Conservation (phyloP, 768 basidiomycete species). For the Rhodotorula paludigena region DNA sequence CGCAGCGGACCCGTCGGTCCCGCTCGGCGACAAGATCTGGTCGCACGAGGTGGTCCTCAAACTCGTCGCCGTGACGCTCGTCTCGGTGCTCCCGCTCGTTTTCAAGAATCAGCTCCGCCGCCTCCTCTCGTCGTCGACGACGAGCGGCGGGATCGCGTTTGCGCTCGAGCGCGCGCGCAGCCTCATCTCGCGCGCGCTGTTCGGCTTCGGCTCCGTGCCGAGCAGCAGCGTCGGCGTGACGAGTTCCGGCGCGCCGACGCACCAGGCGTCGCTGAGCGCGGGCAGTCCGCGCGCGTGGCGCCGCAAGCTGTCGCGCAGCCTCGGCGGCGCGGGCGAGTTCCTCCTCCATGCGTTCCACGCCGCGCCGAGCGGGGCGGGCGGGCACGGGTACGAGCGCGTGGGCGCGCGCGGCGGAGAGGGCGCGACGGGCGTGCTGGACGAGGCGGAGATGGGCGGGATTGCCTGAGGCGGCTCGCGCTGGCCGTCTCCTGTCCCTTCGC, state of each 20-base stretch:
- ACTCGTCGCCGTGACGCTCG: slow-evolving; percentile 39
- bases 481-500: no score
- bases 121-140: neutral
- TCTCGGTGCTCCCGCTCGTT: slow-evolving; percentile 39
- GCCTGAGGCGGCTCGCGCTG: neutral
- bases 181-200: neutral
- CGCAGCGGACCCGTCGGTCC: slow-evolving; percentile 28
- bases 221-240: neutral
- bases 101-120: slow-evolving; percentile 42
- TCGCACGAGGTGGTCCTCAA: slow-evolving; percentile 38
- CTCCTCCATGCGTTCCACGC: neutral
- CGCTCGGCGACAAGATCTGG: slow-evolving; percentile 42
- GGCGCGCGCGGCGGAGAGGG: neutral
- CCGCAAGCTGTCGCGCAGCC: slow-evolving; percentile 19
- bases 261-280: neutral
- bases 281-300: slow-evolving; percentile 11
- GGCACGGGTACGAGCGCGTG: slow-evolving; percentile 20
- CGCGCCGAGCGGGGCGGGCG: neutral
- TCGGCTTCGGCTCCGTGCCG: slow-evolving; percentile 23
- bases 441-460: slow-evolving; percentile 23
- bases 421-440: slow-evolving; percentile 13
- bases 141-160: neutral
- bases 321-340: slow-evolving; percentile 27
- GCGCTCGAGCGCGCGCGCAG: neutral
- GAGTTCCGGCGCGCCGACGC: neutral